Evolutionary conservation across 2,329 filamentous ascomycete genomes (phyloP).

Genomic region (Cladophialophora chaetospira): DNA sequence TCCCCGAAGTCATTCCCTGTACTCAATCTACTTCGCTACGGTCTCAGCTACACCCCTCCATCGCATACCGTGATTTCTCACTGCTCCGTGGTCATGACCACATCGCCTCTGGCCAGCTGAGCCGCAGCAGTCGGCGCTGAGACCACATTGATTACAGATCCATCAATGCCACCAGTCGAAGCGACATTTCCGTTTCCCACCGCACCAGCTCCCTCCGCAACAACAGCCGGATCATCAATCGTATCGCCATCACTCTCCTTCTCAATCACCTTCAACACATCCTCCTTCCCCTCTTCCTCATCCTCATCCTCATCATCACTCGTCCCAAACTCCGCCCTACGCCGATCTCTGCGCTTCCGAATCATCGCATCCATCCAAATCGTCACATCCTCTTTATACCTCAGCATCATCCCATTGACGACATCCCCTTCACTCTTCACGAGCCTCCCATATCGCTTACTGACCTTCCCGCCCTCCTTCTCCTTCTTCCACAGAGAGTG

Average conservation of each 20-base stretch:
- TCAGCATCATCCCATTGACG: constrained; percentile 59
- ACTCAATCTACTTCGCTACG: no score
- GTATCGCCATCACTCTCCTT: constrained; percentile 17
- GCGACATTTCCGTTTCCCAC: not conserved
- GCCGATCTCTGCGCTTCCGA: not conserved
- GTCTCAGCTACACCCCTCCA: not conserved
- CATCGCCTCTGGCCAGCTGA: constrained; percentile 9
- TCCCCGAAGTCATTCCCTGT: no score
- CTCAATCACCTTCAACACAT: not conserved
- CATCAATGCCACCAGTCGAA: not conserved
- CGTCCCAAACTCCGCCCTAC: not conserved
- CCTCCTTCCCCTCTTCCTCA: no score
- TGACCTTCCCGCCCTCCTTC: constrained; percentile 60
- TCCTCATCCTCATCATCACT: not conserved
- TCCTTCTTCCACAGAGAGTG: constrained; percentile 77
- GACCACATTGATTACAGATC: not conserved
- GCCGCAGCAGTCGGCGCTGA: not conserved
- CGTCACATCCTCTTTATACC: constrained; percentile 35
- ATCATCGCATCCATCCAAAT: constrained; percentile 29
- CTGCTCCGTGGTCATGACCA: constrained; percentile 24
- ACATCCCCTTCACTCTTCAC: constrained; percentile 46
- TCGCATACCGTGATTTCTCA: constrained; percentile 1
- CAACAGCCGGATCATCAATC: constrained; percentile 13
- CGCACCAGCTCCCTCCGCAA: not conserved
- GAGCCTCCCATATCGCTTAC: constrained; percentile 60